Base-by-base conservation (phyloP, 306 rosid species). In the Boehmeria nivea region DNA sequence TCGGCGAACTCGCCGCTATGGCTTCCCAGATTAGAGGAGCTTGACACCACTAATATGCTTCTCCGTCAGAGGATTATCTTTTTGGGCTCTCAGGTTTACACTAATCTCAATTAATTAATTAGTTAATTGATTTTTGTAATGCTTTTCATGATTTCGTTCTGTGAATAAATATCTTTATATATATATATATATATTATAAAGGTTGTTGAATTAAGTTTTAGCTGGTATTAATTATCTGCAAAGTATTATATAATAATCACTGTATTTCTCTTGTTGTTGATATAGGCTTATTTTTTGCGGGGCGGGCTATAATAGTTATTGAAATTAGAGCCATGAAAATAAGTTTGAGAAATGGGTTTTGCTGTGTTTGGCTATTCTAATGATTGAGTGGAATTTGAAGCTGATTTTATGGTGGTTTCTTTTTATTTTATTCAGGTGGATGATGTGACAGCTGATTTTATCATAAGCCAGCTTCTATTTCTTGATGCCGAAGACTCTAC, bases 21-120 rank as follows among this genome's bases (percentile, higher is more conserved):
- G 79, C 65, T 77, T 53, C 89, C 93, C 53, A 79, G 73, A 59
- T 67, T 91, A 58, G 96, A 87, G 66, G 89, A 91, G 54, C 96
- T 91, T 12, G 99, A 91, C 24, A 83, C 84, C 36, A 76, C 96
- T 46, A 87, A 82, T 51, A 84, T 82, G 96, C 89, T 91, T 73
- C 89, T 87, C 56, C 95, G 96, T 51, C 96, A 91, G 61, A 80
- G 99, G 56, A 91, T 91, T 66, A 48, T 91, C 81, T 91, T 87
- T 57, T 48, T 87, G 77, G 99, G 99, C 39, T 91, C 99, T 69
- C 95, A 84, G 93, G 96, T 86, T 56, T 10, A 4, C 36, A 31
- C 9, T 10, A 31, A 2, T 31, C 36, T 31, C 36, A 31, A 10
- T 10, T 31, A 31, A 31, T 31, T 10, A 31, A 31, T 31, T 31